A percentile compares a stretch with the other conserved stretches of the same genome.
phyloP scores from a whole-genome alignment of 805 yeast genomes.

The Ogataea methanolica region DNA sequence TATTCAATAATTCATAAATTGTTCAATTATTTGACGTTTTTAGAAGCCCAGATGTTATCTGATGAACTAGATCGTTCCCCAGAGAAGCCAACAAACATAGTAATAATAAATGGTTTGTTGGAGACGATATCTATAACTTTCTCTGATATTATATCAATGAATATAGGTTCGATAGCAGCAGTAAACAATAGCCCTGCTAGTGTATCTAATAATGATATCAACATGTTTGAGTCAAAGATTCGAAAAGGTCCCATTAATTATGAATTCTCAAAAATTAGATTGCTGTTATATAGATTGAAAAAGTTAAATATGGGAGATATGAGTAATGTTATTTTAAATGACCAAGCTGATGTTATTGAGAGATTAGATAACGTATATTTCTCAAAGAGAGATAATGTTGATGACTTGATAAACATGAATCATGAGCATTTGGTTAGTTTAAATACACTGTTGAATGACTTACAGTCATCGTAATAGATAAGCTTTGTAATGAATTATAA shows the following conservation, averaged over 20 bases:
- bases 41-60: conserved; percentile 3
- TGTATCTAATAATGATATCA: no score
- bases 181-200: no score
- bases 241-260: not conserved
- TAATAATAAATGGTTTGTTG: conserved; percentile 24
- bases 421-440: conserved; percentile 12
- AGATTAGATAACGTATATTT: conserved; percentile 15
- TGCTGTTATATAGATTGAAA: conserved; percentile 6
- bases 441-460: not conserved
- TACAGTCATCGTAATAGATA: no score
- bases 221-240: no score
- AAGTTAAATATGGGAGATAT: not conserved
- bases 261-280: not conserved
- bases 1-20: conserved; percentile 1
- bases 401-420: conserved; percentile 12
- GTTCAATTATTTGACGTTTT: conserved; percentile 6
- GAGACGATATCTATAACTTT: conserved; percentile 19
- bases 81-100: conserved; percentile 2
- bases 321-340: conserved; percentile 15
- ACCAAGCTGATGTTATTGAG: conserved; percentile 14
- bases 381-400: conserved; percentile 10
- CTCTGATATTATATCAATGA: conserved; percentile 13
- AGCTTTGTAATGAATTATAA: no score
- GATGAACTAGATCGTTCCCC: no score
- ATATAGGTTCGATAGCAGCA: no score